Conservation (phyloP, 805 yeast species). For the Saccharomycopsis capsularis region DNA sequence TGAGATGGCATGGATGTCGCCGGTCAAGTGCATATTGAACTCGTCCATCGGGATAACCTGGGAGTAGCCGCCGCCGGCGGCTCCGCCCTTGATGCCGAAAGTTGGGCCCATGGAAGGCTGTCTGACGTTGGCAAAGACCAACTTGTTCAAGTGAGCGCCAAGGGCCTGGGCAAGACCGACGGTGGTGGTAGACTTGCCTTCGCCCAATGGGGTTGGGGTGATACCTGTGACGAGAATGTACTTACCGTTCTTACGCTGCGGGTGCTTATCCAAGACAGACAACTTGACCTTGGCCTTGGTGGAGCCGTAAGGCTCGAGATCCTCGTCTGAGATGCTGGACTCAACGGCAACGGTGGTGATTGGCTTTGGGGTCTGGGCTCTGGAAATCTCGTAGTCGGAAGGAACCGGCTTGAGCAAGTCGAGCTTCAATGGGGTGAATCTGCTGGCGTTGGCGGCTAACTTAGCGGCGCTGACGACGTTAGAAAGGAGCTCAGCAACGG, state of each 20-base stretch:
- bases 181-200: slow-evolving; percentile 80
- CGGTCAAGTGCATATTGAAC: slow-evolving; percentile 79
- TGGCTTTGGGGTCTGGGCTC: slow-evolving; percentile 66
- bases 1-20: slow-evolving; percentile 80
- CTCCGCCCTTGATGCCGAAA: slow-evolving; percentile 84
- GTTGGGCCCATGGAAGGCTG: slow-evolving; percentile 90
- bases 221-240: slow-evolving; percentile 76
- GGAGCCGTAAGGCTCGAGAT: slow-evolving; percentile 68
- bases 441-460: slow-evolving; percentile 30
- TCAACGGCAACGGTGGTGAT: slow-evolving; percentile 63
- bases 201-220: slow-evolving; percentile 82
- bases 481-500: slow-evolving; percentile 73
- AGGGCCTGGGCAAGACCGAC: slow-evolving; percentile 77
- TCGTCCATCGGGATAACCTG: slow-evolving; percentile 88
- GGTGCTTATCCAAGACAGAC: slow-evolving; percentile 54
- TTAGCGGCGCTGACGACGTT: slow-evolving; percentile 68
- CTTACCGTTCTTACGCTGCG: slow-evolving; percentile 56
- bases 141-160: slow-evolving; percentile 64
- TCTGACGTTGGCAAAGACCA: slow-evolving; percentile 74
- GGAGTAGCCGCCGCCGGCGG: slow-evolving; percentile 86
- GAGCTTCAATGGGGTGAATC: slow-evolving; percentile 47
- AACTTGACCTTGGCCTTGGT: slow-evolving; percentile 72
- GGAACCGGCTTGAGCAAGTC: slow-evolving; percentile 63
- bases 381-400: slow-evolving; percentile 70
- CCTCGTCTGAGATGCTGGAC: slow-evolving; percentile 58